These are phyloP conservation scores for Candida pseudocylindracea DNA, from an alignment of 1,139 yeast genomes.

Conservation along the genomic window DNA sequence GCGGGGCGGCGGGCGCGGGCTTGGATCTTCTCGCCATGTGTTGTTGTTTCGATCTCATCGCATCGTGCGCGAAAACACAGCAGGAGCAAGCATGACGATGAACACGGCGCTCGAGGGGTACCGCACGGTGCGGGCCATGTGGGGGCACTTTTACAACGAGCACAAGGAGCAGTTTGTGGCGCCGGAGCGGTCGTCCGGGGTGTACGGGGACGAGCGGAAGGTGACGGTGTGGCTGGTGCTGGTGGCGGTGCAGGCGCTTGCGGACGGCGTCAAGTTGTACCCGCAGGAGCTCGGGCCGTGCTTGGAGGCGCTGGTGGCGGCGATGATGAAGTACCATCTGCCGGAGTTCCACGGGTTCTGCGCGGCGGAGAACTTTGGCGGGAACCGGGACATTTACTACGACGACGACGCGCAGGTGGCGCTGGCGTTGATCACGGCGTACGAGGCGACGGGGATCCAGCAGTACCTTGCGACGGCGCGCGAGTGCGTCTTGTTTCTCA, in stretches of 20 bases:
- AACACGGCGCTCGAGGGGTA: constrained; percentile 32
- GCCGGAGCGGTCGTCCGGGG: constrained; percentile 19
- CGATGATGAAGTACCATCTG: constrained; percentile 31
- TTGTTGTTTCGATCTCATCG: too few relatives aligned
- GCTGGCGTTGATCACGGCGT: constrained; percentile 42
- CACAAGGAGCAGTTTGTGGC: constrained; percentile 18
- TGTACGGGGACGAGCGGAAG: constrained; percentile 30
- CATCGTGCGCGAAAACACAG: not conserved
- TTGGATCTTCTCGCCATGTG: not conserved
- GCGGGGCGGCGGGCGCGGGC: not conserved
- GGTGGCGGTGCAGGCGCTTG: constrained; percentile 37
- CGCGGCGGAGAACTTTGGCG: constrained; percentile 33
- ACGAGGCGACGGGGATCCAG: constrained; percentile 40
- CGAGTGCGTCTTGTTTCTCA: constrained; percentile 35
- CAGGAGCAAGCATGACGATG: constrained; percentile 1
- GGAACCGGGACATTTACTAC: constrained; percentile 42
- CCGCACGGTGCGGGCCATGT: constrained; percentile 17
- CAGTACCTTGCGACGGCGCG: constrained; percentile 31
- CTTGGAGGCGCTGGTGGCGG: constrained; percentile 27
- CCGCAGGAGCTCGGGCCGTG: constrained; percentile 27
- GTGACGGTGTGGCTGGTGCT: constrained; percentile 44
- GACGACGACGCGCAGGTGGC: constrained; percentile 67
- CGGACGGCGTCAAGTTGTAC: constrained; percentile 38
- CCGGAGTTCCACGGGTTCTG: constrained; percentile 26
- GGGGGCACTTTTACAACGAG: constrained; percentile 25